Evolutionary conservation across 2,329 filamentous ascomycete species (phyloP).

Genomic region (Penicillium sp.): DNA sequence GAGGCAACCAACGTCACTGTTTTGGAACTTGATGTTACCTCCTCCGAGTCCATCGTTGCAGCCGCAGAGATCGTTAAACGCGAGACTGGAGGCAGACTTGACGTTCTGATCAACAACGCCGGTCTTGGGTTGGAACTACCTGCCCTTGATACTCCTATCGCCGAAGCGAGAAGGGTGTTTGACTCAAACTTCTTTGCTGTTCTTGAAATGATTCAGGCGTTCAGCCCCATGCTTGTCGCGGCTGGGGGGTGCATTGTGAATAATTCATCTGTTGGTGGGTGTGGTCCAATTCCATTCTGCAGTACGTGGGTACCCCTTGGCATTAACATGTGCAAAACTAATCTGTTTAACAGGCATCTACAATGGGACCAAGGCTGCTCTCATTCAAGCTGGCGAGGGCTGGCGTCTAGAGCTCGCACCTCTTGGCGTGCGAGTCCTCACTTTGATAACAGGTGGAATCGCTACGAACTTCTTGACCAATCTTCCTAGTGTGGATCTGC

Average conservation of each 20-base stretch:
- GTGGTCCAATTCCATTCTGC: background rate
- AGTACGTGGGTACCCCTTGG: background rate
- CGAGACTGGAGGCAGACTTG: conserved; percentile 1
- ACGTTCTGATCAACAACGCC: conserved; percentile 2
- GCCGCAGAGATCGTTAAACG: background rate
- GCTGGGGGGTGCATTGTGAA: background rate
- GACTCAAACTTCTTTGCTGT: background rate
- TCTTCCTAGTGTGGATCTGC: background rate
- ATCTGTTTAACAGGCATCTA: background rate
- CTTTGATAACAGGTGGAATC: background rate
- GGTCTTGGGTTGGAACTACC: background rate
- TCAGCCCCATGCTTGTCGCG: background rate
- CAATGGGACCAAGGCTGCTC: background rate
- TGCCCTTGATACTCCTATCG: background rate
- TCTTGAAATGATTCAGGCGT: background rate
- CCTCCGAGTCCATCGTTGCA: background rate
- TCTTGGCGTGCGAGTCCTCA: background rate
- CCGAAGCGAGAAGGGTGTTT: background rate
- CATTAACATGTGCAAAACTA: background rate
- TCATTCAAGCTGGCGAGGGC: background rate
- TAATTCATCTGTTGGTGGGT: background rate
- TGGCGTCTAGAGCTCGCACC: background rate
- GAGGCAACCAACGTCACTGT: background rate
- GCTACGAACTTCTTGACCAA: background rate
- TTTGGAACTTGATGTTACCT: background rate